Conservation (phyloP, 441 rosid genomes). For the Adansonia madagascariensis region DNA sequence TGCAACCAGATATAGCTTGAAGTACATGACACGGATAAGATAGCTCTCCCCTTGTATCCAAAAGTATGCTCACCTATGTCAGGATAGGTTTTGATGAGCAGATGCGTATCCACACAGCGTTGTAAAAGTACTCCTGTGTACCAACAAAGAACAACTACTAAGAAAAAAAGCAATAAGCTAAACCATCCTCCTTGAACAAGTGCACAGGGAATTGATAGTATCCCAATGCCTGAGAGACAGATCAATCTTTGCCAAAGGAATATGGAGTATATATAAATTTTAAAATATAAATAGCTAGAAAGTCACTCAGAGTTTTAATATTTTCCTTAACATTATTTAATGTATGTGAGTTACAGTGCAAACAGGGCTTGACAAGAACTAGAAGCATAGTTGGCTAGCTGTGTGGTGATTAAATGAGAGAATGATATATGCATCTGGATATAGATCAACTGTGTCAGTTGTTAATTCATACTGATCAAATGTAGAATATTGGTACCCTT, state of each 20-base stretch:
- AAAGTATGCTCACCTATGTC: slow-evolving; percentile 63
- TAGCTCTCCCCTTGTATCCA: slow-evolving; percentile 58
- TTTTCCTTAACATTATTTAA: background rate
- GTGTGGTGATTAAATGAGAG: too few relatives aligned
- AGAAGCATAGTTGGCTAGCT: background rate
- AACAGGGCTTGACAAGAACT: background rate
- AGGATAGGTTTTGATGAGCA: slow-evolving; percentile 51
- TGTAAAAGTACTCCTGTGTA: slow-evolving; percentile 62
- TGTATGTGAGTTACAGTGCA: background rate
- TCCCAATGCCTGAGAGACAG: slow-evolving; percentile 57
- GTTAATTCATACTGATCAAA: too few relatives aligned
- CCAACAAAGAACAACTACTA: slow-evolving; percentile 53
- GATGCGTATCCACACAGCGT: slow-evolving; percentile 53
- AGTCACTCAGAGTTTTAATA: background rate
- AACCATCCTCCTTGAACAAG: slow-evolving; percentile 70
- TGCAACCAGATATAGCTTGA: slow-evolving; percentile 60
- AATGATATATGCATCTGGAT: too few relatives aligned
- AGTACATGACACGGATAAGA: slow-evolving; percentile 50
- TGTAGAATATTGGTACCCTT: background rate
- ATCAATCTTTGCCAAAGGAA: background rate
- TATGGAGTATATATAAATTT: background rate
- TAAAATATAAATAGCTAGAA: background rate
- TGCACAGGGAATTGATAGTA: slow-evolving; percentile 66
- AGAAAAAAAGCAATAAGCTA: slow-evolving; percentile 48
- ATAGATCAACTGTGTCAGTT: too few relatives aligned